phyloP scores from a whole-genome alignment of 2,329 filamentous ascomycete species.

The Cladosporium sp. region DNA sequence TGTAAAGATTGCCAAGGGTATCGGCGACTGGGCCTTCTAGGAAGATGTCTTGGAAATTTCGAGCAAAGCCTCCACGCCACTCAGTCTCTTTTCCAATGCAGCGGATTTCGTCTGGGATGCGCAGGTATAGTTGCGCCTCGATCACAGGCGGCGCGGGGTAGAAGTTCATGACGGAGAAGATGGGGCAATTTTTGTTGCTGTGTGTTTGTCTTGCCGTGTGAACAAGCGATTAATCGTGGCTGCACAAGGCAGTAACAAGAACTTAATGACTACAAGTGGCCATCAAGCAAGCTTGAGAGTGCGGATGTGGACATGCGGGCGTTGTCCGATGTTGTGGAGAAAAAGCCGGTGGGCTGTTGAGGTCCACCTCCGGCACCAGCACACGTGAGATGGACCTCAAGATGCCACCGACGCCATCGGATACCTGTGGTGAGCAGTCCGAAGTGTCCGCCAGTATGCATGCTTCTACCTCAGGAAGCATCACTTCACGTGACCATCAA shows the following conservation, averaged over 20 bases:
- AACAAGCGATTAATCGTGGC: background rate
- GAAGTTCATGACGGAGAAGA: conserved; percentile 38
- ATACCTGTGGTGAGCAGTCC: background rate
- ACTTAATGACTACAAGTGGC: background rate
- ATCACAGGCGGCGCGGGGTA: conserved; percentile 40
- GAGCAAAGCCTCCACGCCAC: conserved; percentile 44
- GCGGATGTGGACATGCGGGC: background rate
- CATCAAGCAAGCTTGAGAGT: background rate
- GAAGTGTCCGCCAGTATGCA: background rate
- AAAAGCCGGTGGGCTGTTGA: background rate
- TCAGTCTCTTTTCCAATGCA: conserved; percentile 33
- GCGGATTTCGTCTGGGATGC: conserved; percentile 39
- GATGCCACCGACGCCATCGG: background rate
- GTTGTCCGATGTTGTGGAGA: background rate
- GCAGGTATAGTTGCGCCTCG: conserved; percentile 41
- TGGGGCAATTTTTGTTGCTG: background rate
- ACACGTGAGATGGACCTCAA: background rate
- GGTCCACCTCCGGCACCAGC: background rate
- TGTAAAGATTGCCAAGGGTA: conserved; percentile 39
- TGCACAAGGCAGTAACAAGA: background rate
- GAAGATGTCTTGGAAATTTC: conserved; percentile 44
- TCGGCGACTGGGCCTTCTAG: conserved; percentile 44
- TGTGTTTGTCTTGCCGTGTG: background rate
- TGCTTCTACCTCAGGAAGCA: background rate
- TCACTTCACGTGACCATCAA: background rate